Evolutionary conservation across 768 basidiomycete genomes (phyloP).

Genomic region (Termitomyces sp.): DNA sequence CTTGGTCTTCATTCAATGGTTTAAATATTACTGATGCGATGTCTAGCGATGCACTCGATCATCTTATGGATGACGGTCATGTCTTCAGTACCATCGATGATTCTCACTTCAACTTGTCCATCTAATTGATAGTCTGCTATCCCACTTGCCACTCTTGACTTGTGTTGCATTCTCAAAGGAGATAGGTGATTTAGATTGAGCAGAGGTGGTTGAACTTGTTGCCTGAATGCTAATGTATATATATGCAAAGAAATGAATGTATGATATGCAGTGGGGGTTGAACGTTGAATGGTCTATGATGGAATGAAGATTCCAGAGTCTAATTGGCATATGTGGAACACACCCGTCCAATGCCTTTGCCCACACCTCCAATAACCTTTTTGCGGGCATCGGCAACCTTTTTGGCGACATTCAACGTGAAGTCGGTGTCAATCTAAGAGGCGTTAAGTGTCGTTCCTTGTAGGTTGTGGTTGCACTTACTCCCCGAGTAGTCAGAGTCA

Average conservation of each 20-base stretch:
- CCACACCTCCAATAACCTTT: conserved; percentile 68
- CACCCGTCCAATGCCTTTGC: conserved; percentile 53
- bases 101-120: conserved; percentile 68
- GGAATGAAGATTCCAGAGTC: neutral
- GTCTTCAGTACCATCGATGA: conserved; percentile 83
- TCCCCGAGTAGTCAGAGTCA: conserved; percentile 32
- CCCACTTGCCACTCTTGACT: neutral
- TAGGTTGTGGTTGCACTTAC: conserved; percentile 23
- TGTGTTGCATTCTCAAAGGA: neutral
- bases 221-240: conserved; percentile 1
- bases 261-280: conserved; percentile 1
- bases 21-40: conserved; percentile 4
- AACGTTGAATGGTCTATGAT: neutral
- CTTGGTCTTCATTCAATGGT: conserved; percentile 9
- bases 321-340: conserved; percentile 23
- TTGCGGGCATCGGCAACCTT: conserved; percentile 68
- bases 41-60: conserved; percentile 67
- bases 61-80: conserved; percentile 75
- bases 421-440: conserved; percentile 65
- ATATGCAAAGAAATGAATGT: conserved; percentile 1
- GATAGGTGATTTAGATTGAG: neutral
- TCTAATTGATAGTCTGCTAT: conserved; percentile 20
- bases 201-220: neutral
- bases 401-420: conserved; percentile 59
- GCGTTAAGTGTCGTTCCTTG: conserved; percentile 8